Evolutionary conservation across 116 monocot species (phyloP).

Genomic region (Cymodocea nodosa): DNA sequence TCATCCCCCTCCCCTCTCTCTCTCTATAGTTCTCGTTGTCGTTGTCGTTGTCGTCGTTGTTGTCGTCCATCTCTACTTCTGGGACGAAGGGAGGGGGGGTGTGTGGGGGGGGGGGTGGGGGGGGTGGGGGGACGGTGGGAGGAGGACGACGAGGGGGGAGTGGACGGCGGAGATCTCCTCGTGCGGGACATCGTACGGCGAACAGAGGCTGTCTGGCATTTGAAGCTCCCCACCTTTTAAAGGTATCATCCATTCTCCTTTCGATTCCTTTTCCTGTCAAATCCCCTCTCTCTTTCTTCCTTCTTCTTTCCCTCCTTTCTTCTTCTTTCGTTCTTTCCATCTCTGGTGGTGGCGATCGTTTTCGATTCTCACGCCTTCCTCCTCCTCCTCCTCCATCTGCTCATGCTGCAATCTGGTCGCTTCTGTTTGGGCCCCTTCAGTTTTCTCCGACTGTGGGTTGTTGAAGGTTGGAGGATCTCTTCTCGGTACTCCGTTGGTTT

Average conservation of each 20-base stretch:
- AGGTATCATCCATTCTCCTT: not conserved
- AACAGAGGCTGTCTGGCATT: not conserved
- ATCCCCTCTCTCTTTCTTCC: not conserved
- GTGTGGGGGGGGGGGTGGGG: too few species aligned
- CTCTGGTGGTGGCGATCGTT: not conserved
- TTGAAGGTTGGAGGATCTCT: not conserved
- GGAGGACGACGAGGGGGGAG: not conserved
- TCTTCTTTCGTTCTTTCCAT: not conserved
- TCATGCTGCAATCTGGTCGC: too few species aligned
- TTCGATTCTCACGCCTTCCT: not conserved
- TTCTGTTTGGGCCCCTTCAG: too few species aligned
- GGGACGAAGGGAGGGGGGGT: too few species aligned
- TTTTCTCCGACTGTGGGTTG: too few species aligned
- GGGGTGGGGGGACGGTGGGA: too few species aligned
- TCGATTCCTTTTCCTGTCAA: not conserved
- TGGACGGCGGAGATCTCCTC: conserved; percentile 13
- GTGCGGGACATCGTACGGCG: conserved; percentile 7
- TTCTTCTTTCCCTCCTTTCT: not conserved
- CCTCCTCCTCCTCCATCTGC: not conserved
- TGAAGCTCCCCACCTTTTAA: not conserved
- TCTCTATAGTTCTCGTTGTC: not conserved
- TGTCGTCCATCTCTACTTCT: not conserved
- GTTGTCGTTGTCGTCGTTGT: too few species aligned
- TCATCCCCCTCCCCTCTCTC: not conserved
- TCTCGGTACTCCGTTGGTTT: not conserved